A percentile compares a stretch with the other conserved stretches of the same genome.
Conservation (phyloP, 2,329 filamentous ascomycete genomes). For the Pseudogymnoascus sp. region DNA sequence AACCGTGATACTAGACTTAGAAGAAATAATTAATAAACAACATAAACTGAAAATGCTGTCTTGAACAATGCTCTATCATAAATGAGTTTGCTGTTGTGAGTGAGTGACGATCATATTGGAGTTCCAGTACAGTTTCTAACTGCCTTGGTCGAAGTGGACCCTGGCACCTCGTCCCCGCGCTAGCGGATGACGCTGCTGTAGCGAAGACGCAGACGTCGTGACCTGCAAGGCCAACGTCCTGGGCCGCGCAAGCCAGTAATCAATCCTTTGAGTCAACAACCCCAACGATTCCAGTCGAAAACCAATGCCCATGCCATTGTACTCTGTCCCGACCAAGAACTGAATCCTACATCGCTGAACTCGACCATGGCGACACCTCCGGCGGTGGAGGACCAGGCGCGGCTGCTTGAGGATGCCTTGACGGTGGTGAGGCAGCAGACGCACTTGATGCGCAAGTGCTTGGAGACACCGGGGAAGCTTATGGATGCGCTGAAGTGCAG, state of each 20-base stretch:
- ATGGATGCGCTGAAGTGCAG: slow-evolving; percentile 99
- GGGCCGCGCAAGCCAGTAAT: slow-evolving; percentile 7
- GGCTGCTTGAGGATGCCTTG: slow-evolving; percentile 94
- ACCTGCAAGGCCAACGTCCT: slow-evolving; percentile 11
- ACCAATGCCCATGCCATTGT: background rate
- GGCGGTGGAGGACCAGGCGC: slow-evolving; percentile 73
- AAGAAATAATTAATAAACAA: slow-evolving; percentile 1
- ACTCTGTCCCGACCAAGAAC: background rate
- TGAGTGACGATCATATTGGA: slow-evolving; percentile 1
- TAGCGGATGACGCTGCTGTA: slow-evolving; percentile 11
- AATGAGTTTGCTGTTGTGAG: background rate
- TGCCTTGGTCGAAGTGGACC: slow-evolving; percentile 2
- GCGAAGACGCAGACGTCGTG: slow-evolving; percentile 11
- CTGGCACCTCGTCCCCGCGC: slow-evolving; percentile 1
- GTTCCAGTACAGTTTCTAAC: background rate
- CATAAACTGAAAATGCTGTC: background rate
- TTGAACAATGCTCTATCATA: background rate
- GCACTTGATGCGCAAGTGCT: slow-evolving; percentile 91
- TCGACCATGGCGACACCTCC: slow-evolving; percentile 48
- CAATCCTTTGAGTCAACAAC: background rate
- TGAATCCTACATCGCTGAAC: slow-evolving; percentile 10
- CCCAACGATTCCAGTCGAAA: background rate
- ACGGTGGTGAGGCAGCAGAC: slow-evolving; percentile 96
- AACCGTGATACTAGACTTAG: background rate
- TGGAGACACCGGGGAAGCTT: slow-evolving; percentile 94